Percentiles rank a stretch among this genome's conserved stretches.
Conservation (phyloP, 2,329 filamentous ascomycete genomes). For the Davidsoniella australis region DNA sequence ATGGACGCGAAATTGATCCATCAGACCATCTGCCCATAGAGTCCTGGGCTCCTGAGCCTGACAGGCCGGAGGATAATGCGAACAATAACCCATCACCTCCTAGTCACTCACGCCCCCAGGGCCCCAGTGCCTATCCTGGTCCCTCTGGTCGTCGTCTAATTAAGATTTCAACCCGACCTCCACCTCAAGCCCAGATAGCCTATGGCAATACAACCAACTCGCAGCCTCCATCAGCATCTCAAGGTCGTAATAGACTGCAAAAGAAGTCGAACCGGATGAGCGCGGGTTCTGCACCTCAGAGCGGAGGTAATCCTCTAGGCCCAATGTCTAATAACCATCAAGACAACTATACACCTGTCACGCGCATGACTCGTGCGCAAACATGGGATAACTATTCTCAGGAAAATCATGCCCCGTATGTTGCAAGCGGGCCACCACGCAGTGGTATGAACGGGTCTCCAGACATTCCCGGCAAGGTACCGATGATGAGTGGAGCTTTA, state of each 20-base stretch:
- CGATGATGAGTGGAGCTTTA: conserved; percentile 26
- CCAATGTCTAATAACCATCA: conserved; percentile 22
- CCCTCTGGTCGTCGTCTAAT: conserved; percentile 27
- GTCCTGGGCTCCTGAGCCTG: conserved; percentile 61
- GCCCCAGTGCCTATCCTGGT: conserved; percentile 22
- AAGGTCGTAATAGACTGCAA: conserved; percentile 43
- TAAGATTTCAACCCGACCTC: conserved; percentile 32
- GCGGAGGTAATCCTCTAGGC: conserved; percentile 31
- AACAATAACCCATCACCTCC: conserved; percentile 19
- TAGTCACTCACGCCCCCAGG: conserved; percentile 33
- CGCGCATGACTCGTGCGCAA: conserved; percentile 26
- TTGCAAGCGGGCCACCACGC: conserved; percentile 27
- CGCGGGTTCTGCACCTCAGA: conserved; percentile 22
- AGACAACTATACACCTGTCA: conserved; percentile 23
- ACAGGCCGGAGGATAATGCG: conserved; percentile 24
- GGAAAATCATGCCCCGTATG: not conserved
- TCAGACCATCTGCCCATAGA: conserved; percentile 66
- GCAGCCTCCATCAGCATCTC: conserved; percentile 15
- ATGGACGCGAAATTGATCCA: conserved; percentile 62
- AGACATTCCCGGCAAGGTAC: conserved; percentile 23
- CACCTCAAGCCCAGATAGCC: conserved; percentile 18
- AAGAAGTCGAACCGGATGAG: conserved; percentile 39
- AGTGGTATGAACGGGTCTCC: conserved; percentile 14
- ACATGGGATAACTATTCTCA: conserved; percentile 30
- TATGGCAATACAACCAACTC: conserved; percentile 18